Percentiles rank a stretch among this genome's conserved stretches.
These are phyloP conservation scores for Lichtheimia hyalospora DNA, from an alignment of 371 early-diverging fungal species.

Conservation along the genomic window DNA sequence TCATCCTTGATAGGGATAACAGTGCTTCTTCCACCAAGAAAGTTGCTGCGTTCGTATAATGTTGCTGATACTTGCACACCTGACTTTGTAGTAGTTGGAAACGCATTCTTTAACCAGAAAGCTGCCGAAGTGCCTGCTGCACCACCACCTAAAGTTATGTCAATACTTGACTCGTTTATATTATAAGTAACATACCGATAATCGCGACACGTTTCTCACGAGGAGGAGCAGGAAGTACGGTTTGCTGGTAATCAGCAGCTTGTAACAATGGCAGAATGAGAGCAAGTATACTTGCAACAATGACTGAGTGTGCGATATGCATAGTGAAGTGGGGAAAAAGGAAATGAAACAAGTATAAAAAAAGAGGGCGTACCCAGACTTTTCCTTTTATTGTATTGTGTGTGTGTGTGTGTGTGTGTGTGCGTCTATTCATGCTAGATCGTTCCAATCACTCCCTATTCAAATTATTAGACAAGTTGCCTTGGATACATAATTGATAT, in stretches of 20 bases:
- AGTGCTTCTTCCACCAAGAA: conserved; percentile 58
- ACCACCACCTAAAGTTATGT: conserved; percentile 50
- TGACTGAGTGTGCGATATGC: neutral
- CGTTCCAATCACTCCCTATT: neutral
- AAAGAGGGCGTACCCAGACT: too few relatives aligned
- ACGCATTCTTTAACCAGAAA: conserved; percentile 50
- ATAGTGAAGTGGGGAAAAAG: neutral
- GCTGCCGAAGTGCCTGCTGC: conserved; percentile 65
- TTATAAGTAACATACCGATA: conserved; percentile 26
- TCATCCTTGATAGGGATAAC: conserved; percentile 44
- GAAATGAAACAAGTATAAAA: neutral
- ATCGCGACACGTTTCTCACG: conserved; percentile 30
- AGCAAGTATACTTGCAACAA: neutral
- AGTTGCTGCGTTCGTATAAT: conserved; percentile 50
- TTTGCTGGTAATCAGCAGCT: conserved; percentile 7
- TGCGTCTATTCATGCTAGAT: neutral
- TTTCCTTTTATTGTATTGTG: too few relatives aligned
- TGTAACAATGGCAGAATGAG: neutral
- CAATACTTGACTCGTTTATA: neutral
- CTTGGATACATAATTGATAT: too few relatives aligned
- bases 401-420: too few relatives aligned
- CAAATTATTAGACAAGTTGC: too few relatives aligned
- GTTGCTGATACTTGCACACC: conserved; percentile 35
- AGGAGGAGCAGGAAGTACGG: neutral
- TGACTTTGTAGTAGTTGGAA: conserved; percentile 25